Base-by-base conservation (phyloP, 805 yeast genomes). In the Torulaspora franciscae region DNA sequence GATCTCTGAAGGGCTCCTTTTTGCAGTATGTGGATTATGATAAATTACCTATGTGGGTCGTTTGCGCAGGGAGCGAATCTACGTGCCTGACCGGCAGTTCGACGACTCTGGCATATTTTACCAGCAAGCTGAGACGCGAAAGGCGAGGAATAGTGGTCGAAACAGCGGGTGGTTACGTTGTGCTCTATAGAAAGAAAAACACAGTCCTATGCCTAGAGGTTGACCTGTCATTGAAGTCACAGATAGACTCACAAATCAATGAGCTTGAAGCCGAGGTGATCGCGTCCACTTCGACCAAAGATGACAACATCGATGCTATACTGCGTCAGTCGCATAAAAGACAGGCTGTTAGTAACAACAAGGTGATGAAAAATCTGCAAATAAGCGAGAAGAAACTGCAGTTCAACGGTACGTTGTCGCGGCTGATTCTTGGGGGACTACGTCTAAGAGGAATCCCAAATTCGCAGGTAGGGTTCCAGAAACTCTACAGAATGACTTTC, bases 401-500 rank as follows among this genome's bases (percentile, higher is more conserved):
- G 22, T 61, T 64, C 43, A 54, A 59, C 40, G 60, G 64, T 13
- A 59, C 59, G 6, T 39, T 69, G 22, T 68, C 72, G 4, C 58
- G 58, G 35, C 53, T 68, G 45, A 61, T 70, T 11, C 50, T 62
- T 10, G 59, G 68, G 37, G 74, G 72, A 32, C 54, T 71, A 34
- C 57, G 70, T 30, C 45, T 68, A 24, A 48, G 71, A 37, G 65
- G 64, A 10, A 49, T 69, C n/a, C 49, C 65, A 33, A 55, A 51
- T 53, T 40, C 56, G 45, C 50, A 59, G 45, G 24, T 58, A 32
- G 50, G 69, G 46, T 47, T 64, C 52, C 59, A 65, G 48, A 52
- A 66, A 55, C 50, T 72, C n/a, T 66, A 64, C 51, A 56, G 62
- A 39, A 60, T 66, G 47, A 61, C 72, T 0, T 65, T 57, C 45